These are phyloP conservation scores for Ogataea trehaloabstinens DNA, from an alignment of 805 yeast species.

Conservation along the genomic window DNA sequence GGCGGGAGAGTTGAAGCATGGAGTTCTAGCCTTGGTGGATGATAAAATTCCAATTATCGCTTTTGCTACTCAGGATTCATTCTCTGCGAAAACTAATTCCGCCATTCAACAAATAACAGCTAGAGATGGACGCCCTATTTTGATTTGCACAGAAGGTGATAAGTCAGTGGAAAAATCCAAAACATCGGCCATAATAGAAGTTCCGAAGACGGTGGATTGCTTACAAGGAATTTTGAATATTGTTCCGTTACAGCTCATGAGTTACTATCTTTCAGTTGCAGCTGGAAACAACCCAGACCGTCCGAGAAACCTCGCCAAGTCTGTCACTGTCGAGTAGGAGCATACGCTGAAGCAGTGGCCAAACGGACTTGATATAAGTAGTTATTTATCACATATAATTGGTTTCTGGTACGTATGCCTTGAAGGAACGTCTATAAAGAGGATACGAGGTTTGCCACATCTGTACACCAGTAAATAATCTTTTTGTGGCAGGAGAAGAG, in stretches of 20 bases:
- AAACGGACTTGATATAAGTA: too few relatives aligned
- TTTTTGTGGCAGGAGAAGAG: too few relatives aligned
- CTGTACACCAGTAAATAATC: too few relatives aligned
- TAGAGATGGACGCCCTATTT: slow-evolving; percentile 94
- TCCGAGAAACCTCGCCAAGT: slow-evolving; percentile 97
- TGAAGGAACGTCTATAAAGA: too few relatives aligned
- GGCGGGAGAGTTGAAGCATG: slow-evolving; percentile 99
- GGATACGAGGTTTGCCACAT: too few relatives aligned
- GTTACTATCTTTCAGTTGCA: slow-evolving; percentile 94
- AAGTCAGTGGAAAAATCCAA: slow-evolving; percentile 55
- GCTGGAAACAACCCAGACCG: slow-evolving; percentile 97
- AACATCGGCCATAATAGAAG: slow-evolving; percentile 72
- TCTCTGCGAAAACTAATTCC: slow-evolving; percentile 93
- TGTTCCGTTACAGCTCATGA: slow-evolving; percentile 90
- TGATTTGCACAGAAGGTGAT: slow-evolving; percentile 84
- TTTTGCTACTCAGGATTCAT: slow-evolving; percentile 92
- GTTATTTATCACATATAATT: too few relatives aligned
- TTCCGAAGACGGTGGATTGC: slow-evolving; percentile 95
- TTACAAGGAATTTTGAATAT: slow-evolving; percentile 94
- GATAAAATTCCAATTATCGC: slow-evolving; percentile 92
- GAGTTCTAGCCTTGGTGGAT: slow-evolving; percentile 95
- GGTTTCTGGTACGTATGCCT: too few relatives aligned
- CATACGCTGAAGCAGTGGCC: too few relatives aligned
- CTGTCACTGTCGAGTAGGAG: slow-evolving; percentile 88
- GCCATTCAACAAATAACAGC: slow-evolving; percentile 97